Percentiles rank a stretch among this genome's conserved stretches.
Conservation (phyloP, 2,329 filamentous ascomycete genomes). For the Penicillium psychrosexuale region DNA sequence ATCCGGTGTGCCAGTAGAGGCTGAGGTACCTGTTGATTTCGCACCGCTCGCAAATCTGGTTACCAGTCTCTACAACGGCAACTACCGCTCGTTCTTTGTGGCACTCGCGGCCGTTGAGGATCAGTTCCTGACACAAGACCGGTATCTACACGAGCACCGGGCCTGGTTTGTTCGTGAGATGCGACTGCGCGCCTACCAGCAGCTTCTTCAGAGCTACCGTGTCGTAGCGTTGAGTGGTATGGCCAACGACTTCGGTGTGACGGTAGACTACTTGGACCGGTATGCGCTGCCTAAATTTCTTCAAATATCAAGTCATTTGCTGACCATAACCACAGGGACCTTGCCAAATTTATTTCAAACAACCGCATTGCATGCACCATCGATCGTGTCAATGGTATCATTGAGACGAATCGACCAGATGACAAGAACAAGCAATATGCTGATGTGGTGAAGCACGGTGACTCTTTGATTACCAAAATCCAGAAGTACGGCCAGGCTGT, state of each 20-base stretch:
- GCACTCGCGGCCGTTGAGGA: conserved; percentile 88
- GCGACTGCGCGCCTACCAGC: conserved; percentile 92
- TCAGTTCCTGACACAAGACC: conserved; percentile 88
- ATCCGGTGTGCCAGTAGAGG: conserved; percentile 65
- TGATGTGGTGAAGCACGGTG: conserved; percentile 94
- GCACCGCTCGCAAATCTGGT: conserved; percentile 82
- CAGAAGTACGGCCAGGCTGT: conserved; percentile 99
- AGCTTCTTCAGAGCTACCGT: conserved; percentile 94
- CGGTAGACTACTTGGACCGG: conserved; percentile 93
- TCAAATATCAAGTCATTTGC: conserved; percentile 1
- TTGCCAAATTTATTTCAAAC: conserved; percentile 94
- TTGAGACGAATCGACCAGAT: conserved; percentile 95
- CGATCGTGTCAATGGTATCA: conserved; percentile 92
- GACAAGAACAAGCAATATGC: conserved; percentile 99
- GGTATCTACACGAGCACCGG: conserved; percentile 93
- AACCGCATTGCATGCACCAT: conserved; percentile 95
- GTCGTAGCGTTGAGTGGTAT: conserved; percentile 96
- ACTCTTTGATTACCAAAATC: conserved; percentile 96
- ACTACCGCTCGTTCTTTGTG: conserved; percentile 91
- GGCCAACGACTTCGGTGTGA: conserved; percentile 95
- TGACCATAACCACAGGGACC: conserved; percentile 59
- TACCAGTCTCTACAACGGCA: conserved; percentile 85
- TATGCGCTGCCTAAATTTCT: conserved; percentile 46
- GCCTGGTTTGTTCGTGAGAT: conserved; percentile 98
- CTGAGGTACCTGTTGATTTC: conserved; percentile 83